A percentile compares a stretch with the other conserved stretches of the same genome.
Conservation (phyloP, 805 yeast species). For the Saccharomyces kudriavzevii region DNA sequence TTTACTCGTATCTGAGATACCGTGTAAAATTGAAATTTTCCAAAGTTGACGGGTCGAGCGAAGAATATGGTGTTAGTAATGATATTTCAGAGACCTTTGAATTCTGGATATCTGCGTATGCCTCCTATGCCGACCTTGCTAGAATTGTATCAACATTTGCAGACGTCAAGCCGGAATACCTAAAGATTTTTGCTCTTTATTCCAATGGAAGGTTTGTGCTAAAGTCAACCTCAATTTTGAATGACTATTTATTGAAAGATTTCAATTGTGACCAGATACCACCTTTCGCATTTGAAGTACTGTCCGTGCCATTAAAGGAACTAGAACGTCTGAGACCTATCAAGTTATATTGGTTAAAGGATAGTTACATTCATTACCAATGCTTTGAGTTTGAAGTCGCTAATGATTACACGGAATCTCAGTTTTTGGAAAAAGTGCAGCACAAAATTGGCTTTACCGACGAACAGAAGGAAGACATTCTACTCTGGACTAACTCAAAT, state of each 20-base stretch:
- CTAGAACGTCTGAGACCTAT: slow-evolving; percentile 67
- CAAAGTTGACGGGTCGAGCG: slow-evolving; percentile 17
- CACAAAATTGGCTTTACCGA: slow-evolving; percentile 45
- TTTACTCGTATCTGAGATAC: slow-evolving; percentile 48
- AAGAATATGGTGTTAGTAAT: slow-evolving; percentile 21
- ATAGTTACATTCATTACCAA: slow-evolving; percentile 63
- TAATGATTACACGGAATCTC: slow-evolving; percentile 45
- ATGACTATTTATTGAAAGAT: slow-evolving; percentile 33
- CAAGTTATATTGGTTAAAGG: slow-evolving; percentile 63
- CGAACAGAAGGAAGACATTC: slow-evolving; percentile 38
- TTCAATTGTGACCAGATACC: slow-evolving; percentile 32
- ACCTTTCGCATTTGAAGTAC: slow-evolving; percentile 62
- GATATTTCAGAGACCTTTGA: slow-evolving; percentile 33
- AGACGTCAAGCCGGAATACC: slow-evolving; percentile 46
- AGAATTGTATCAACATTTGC: slow-evolving; percentile 48
- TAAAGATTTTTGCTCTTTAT: slow-evolving; percentile 59
- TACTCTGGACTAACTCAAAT: slow-evolving; percentile 48
- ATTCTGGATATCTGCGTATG: slow-evolving; percentile 61
- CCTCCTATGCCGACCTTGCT: slow-evolving; percentile 53
- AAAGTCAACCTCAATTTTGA: slow-evolving; percentile 28
- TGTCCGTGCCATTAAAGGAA: slow-evolving; percentile 66
- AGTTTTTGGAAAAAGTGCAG: slow-evolving; percentile 48
- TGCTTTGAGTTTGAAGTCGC: slow-evolving; percentile 64
- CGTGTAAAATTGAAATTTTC: slow-evolving; percentile 51
- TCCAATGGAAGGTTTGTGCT: slow-evolving; percentile 50